Evolutionary conservation across 1,139 yeast genomes (phyloP), one percentile per base, ranked within the genome.

Genomic region (Trichomonascaceae sp.): DNA sequence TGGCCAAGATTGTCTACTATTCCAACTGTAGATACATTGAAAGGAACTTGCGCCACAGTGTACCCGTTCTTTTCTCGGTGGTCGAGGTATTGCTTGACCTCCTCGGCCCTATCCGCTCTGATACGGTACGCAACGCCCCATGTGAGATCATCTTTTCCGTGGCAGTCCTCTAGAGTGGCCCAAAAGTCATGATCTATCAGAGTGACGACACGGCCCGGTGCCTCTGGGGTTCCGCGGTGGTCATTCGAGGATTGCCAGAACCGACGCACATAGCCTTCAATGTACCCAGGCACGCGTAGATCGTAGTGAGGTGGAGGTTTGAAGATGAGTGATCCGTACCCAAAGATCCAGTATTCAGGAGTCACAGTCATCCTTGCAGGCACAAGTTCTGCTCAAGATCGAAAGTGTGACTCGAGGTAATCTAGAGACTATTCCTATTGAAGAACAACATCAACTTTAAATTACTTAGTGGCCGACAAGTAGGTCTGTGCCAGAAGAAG

Each of bases 161-260:
- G 79, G 5, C 66, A 57, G 65, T 37, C 58, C 44, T 13, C 50
- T 39, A 49, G 65, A 40, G 30, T 44, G 29, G 33, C 60, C 61
- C 47, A 84, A 62, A 47, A 77, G 72, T 28, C 66, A 57, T 43
- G 69, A 54, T 36, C 71, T 0, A 87, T 61, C 31, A 87, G 62
- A 0, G 96, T 87, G 2, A 73, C 94, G 1, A 87, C 96, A 30
- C 96, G 58, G 1, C 97, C 97, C 0, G 94, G 94, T 6, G 60
- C 54, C 36, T 72, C 81, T 0, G 84, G 84, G 0, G 93, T 80
- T 0, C 97, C 97, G 35, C 97, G 59, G 53, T 87, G 95, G 54
- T 87, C 97, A 15, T 76, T 72, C 4, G 92, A 76, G 28, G 82
- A 71, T 56, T 85, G 95, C 96, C 96, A 87, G 52, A 87, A 87